phyloP scores from a whole-genome alignment of 2,329 filamentous ascomycete species.

The Pseudocercospora eumusae region DNA sequence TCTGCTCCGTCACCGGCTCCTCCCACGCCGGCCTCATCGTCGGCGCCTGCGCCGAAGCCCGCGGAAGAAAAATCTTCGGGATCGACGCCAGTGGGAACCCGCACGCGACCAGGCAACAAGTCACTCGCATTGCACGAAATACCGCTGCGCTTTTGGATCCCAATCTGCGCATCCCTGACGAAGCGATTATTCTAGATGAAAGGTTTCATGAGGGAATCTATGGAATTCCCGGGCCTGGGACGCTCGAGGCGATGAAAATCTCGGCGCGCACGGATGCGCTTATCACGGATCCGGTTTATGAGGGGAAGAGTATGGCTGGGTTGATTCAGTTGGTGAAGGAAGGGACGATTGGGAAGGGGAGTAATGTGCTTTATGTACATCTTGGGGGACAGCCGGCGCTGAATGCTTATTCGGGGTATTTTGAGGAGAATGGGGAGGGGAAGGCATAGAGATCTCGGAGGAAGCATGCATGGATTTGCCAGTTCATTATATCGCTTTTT shows the following conservation, averaged over 20 bases:
- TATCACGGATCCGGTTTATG: slow-evolving; percentile 74
- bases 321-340: slow-evolving; percentile 68
- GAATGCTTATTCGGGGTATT: slow-evolving; percentile 59
- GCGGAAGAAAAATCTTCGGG: slow-evolving; percentile 61
- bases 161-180: slow-evolving; percentile 60
- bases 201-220: slow-evolving; percentile 68
- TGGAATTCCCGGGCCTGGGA: slow-evolving; percentile 66
- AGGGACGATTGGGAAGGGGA: slow-evolving; percentile 61
- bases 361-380: slow-evolving; percentile 70
- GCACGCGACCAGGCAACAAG: slow-evolving; percentile 65
- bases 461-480: no score
- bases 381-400: slow-evolving; percentile 69
- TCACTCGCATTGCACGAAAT: slow-evolving; percentile 65
- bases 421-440: slow-evolving; percentile 17
- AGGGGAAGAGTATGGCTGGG: slow-evolving; percentile 72
- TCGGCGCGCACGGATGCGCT: slow-evolving; percentile 69
- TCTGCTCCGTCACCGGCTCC: slow-evolving; percentile 68
- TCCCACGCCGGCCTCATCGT: slow-evolving; percentile 73
- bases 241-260: slow-evolving; percentile 68
- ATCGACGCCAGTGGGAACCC: slow-evolving; percentile 66
- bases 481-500: no score
- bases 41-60: slow-evolving; percentile 61
- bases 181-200: slow-evolving; percentile 64
- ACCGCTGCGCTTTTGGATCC: slow-evolving; percentile 67
- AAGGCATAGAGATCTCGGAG: no score